A percentile compares a stretch with the other conserved stretches of the same genome.
These are phyloP conservation scores for Phytophthora agathidicida DNA, from an alignment of 352 stramenopile genomes.

Conservation along the genomic window DNA sequence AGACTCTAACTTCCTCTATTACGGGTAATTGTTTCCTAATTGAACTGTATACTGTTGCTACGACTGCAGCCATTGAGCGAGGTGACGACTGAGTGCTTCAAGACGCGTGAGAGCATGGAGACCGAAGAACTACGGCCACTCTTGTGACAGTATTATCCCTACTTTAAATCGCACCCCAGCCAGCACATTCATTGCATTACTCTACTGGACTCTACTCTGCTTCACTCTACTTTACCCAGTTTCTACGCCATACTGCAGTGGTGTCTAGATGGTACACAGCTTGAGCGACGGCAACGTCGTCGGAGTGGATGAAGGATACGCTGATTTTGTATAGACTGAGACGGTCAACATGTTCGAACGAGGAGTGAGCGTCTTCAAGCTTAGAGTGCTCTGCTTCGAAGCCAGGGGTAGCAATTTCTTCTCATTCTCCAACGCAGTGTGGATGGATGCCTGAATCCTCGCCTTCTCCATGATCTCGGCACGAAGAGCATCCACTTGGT, in stretches of 20 bases:
- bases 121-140: conserved; percentile 30
- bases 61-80: conserved; percentile 75
- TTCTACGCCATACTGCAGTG: too few relatives aligned
- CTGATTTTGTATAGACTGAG: too few relatives aligned
- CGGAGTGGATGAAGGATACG: too few relatives aligned
- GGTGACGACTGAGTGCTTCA: conserved; percentile 62
- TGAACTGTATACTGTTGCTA: conserved; percentile 7
- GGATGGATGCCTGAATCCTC: conserved; percentile 59
- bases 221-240: conserved; percentile 2
- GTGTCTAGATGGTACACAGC: too few relatives aligned
- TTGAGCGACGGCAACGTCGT: too few relatives aligned
- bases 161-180: conserved; percentile 49
- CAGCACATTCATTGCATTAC: conserved; percentile 13
- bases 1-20: too few relatives aligned
- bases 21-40: too few relatives aligned
- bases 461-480: conserved; percentile 56
- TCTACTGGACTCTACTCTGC: background rate
- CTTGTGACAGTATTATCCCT: conserved; percentile 50
- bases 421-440: conserved; percentile 45
- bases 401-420: conserved; percentile 37
- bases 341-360: conserved; percentile 75
- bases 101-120: conserved; percentile 27
- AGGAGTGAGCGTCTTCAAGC: conserved; percentile 40
- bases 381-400: conserved; percentile 17
- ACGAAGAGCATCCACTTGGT: conserved; percentile 62